Conservation (phyloP, 495 filamentous ascomycete species). For the Talaromyces liani region DNA sequence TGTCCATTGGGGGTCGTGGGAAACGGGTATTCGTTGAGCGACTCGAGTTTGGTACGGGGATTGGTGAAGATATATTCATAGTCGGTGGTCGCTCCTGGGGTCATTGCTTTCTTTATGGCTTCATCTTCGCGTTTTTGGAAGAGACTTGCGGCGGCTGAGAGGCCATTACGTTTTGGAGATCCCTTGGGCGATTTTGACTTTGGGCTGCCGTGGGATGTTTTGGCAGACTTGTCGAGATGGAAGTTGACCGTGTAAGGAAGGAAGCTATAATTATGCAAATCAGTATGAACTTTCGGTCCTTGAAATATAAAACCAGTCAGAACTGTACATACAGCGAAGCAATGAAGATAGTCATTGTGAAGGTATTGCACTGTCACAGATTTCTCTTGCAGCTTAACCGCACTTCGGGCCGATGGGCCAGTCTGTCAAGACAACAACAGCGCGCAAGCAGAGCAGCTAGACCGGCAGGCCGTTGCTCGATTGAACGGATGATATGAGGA, state of each 20-base stretch:
- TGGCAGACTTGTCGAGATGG: conserved; percentile 25
- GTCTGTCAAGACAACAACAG: background rate
- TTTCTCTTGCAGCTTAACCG: background rate
- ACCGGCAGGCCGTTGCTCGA: background rate
- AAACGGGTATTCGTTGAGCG: conserved; percentile 26
- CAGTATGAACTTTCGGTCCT: conserved; percentile 9
- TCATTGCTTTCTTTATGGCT: conserved; percentile 28
- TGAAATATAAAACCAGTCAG: background rate
- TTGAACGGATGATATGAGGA: background rate
- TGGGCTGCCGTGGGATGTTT: conserved; percentile 14
- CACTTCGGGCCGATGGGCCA: background rate
- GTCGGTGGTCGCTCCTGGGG: conserved; percentile 54
- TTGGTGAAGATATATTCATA: conserved; percentile 53
- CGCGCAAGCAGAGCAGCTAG: background rate
- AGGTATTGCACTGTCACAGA: background rate
- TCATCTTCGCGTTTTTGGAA: conserved; percentile 33
- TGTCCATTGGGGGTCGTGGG: conserved; percentile 13
- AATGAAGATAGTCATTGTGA: conserved; percentile 73
- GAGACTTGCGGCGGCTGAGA: conserved; percentile 24
- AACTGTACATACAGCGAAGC: conserved; percentile 61
- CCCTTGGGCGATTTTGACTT: conserved; percentile 16
- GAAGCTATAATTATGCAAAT: conserved; percentile 41
- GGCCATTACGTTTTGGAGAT: conserved; percentile 19
- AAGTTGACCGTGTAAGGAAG: conserved; percentile 89
- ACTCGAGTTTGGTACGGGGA: background rate